Percentiles rank a stretch among this genome's conserved stretches.
These are phyloP conservation scores for Aspergillus novofumigatus DNA, from an alignment of 2,329 filamentous ascomycete species.

Conservation along the genomic window DNA sequence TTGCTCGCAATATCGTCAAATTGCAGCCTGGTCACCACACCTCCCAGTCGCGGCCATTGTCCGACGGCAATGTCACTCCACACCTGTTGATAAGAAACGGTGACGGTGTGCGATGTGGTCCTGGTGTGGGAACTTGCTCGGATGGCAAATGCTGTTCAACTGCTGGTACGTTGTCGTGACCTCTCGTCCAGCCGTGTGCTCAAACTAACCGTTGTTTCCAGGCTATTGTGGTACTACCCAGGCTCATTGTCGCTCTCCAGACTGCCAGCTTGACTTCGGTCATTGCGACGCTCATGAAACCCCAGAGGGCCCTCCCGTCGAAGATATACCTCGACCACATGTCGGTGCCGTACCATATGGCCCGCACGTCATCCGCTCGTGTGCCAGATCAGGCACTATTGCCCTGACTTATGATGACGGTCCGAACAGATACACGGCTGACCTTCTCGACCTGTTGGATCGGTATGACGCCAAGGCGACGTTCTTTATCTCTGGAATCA, in stretches of 20 bases:
- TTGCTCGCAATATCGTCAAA: slow-evolving; percentile 12
- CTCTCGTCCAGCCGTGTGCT: background rate
- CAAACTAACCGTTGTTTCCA: slow-evolving; percentile 11
- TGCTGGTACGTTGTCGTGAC: slow-evolving; percentile 25
- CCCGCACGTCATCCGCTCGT: slow-evolving; percentile 33
- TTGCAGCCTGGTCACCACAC: slow-evolving; percentile 6
- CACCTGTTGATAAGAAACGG: slow-evolving; percentile 12
- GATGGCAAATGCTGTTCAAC: slow-evolving; percentile 37
- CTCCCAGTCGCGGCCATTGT: background rate
- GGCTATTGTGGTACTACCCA: slow-evolving; percentile 37
- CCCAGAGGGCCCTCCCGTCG: slow-evolving; percentile 34
- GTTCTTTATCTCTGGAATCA: slow-evolving; percentile 59
- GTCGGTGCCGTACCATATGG: slow-evolving; percentile 36
- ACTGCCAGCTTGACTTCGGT: slow-evolving; percentile 38
- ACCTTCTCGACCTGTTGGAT: slow-evolving; percentile 59
- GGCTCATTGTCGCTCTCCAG: slow-evolving; percentile 38
- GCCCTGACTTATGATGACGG: slow-evolving; percentile 67
- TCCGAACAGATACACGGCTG: slow-evolving; percentile 57
- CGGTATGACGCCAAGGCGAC: slow-evolving; percentile 61
- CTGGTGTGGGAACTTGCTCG: slow-evolving; percentile 30
- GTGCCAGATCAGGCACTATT: slow-evolving; percentile 53
- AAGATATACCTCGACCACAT: slow-evolving; percentile 31
- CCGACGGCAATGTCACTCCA: background rate
- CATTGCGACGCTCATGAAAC: slow-evolving; percentile 34
- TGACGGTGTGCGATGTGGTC: slow-evolving; percentile 31